phyloP scores from a whole-genome alignment of 371 early-diverging fungal genomes.

The Smittium mucronatum region DNA sequence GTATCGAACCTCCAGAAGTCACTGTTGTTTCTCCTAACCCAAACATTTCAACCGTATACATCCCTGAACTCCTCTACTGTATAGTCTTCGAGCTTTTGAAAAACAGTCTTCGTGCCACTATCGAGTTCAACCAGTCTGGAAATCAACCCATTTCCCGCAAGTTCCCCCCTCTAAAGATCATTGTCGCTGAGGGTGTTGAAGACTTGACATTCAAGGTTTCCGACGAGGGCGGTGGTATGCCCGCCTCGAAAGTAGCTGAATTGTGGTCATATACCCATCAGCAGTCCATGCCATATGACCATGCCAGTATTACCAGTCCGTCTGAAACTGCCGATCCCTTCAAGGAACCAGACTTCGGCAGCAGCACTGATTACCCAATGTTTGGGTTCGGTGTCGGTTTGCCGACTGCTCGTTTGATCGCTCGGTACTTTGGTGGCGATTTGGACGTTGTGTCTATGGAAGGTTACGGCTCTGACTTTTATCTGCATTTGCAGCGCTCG shows the following conservation, averaged over 20 bases:
- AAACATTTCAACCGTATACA: conserved; percentile 39
- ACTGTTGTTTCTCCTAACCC: conserved; percentile 39
- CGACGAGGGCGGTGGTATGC: conserved; percentile 47
- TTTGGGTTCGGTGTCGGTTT: conserved; percentile 38
- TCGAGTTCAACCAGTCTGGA: conserved; percentile 19
- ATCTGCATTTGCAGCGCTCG: conserved; percentile 49
- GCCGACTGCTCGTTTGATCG: conserved; percentile 35
- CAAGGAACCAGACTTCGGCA: conserved; percentile 25
- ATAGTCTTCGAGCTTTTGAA: conserved; percentile 51
- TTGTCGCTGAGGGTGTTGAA: conserved; percentile 43
- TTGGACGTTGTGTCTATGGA: conserved; percentile 53
- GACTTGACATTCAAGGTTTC: conserved; percentile 47
- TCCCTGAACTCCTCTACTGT: conserved; percentile 49
- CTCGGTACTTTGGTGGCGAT: conserved; percentile 62
- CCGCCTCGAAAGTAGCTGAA: conserved; percentile 35
- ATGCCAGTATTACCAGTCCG: neutral
- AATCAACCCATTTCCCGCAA: neutral
- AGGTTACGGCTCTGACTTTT: conserved; percentile 59
- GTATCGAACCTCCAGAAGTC: conserved; percentile 30
- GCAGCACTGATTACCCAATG: conserved; percentile 31
- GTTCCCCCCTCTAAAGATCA: conserved; percentile 31
- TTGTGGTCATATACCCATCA: conserved; percentile 35
- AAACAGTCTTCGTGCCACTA: conserved; percentile 43
- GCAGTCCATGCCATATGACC: neutral
- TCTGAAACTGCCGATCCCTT: conserved; percentile 29